These are phyloP conservation scores for Pleurostoma richardsiae DNA, from an alignment of 2,329 filamentous ascomycete species.

Conservation along the genomic window DNA sequence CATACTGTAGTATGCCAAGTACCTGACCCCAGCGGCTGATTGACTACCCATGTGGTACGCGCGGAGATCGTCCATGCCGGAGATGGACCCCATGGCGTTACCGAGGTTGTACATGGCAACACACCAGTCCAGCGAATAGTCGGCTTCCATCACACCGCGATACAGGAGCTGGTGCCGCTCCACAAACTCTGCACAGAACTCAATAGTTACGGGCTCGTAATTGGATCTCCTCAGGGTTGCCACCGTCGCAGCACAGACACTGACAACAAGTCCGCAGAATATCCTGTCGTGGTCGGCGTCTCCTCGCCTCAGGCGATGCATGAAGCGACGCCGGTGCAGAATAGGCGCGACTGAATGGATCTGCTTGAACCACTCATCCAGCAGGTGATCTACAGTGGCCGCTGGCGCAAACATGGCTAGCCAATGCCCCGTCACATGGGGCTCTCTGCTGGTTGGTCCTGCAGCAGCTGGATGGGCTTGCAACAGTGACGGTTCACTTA, in stretches of 20 bases:
- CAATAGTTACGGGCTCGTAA: constrained; percentile 17
- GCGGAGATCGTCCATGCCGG: constrained; percentile 3
- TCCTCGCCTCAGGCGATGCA: constrained; percentile 17
- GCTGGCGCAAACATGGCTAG: constrained; percentile 6
- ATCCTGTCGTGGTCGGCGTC: constrained; percentile 17
- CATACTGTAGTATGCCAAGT: constrained; percentile 20
- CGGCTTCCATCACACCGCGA: constrained; percentile 2
- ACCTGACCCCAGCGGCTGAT: constrained; percentile 21
- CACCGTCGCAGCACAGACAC: constrained; percentile 26
- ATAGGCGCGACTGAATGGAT: constrained; percentile 27
- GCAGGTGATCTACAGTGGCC: constrained; percentile 11
- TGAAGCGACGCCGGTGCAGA: constrained; percentile 22
- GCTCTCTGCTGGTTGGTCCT: not conserved
- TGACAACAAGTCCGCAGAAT: constrained; percentile 26
- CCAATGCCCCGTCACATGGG: not conserved
- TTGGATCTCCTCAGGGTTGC: constrained; percentile 21
- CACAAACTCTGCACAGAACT: constrained; percentile 20
- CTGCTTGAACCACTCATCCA: constrained; percentile 28
- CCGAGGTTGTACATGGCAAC: constrained; percentile 29
- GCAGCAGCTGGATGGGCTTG: not conserved
- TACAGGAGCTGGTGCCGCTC: constrained; percentile 18
- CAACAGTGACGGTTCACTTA: not conserved
- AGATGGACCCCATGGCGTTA: constrained; percentile 12
- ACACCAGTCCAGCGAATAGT: constrained; percentile 26
- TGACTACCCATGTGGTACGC: constrained; percentile 13